A percentile compares a stretch with the other conserved stretches of the same genome.
phyloP scores from a whole-genome alignment of 148 eudicot species.

The Diospyros lotus region DNA sequence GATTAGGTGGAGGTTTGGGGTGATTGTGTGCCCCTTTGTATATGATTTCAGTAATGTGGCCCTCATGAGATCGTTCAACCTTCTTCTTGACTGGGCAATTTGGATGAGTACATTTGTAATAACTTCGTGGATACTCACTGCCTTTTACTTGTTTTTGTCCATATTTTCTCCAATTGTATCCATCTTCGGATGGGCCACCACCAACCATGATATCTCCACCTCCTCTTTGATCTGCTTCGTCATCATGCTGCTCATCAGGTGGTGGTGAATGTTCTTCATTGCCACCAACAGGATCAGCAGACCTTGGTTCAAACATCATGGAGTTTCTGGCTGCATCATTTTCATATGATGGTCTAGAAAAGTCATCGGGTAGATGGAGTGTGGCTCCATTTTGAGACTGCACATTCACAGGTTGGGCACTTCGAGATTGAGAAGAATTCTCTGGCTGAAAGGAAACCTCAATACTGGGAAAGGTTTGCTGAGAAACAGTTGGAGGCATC shows the following conservation, averaged over 20 bases:
- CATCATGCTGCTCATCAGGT: slow-evolving; percentile 33
- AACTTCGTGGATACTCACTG: slow-evolving; percentile 65
- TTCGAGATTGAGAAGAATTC: slow-evolving; percentile 16
- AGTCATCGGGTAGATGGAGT: slow-evolving; percentile 16
- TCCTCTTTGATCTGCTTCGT: slow-evolving; percentile 32
- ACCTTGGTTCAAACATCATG: slow-evolving; percentile 13
- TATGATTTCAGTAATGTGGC: slow-evolving; percentile 59
- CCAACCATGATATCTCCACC: slow-evolving; percentile 32
- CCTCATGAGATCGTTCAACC: slow-evolving; percentile 57
- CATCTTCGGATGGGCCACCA: slow-evolving; percentile 46
- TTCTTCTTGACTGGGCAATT: slow-evolving; percentile 63
- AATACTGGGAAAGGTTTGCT: slow-evolving; percentile 21
- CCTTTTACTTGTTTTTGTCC: slow-evolving; percentile 81
- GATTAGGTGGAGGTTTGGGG: slow-evolving; percentile 44
- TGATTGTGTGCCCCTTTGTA: slow-evolving; percentile 66
- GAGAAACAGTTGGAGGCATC: slow-evolving; percentile 22
- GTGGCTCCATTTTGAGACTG: slow-evolving; percentile 10
- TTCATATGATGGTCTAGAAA: slow-evolving; percentile 14
- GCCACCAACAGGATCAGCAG: slow-evolving; percentile 2
- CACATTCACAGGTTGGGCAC: slow-evolving; percentile 20
- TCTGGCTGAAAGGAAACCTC: slow-evolving; percentile 25
- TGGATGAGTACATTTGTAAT: slow-evolving; percentile 58
- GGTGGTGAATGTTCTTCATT: slow-evolving; percentile 31
- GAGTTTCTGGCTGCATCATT: slow-evolving; percentile 17
- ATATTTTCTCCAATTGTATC: slow-evolving; percentile 69